Conservation (phyloP, 1,284 basidiomycete genomes). For the Puccinia coronata region DNA sequence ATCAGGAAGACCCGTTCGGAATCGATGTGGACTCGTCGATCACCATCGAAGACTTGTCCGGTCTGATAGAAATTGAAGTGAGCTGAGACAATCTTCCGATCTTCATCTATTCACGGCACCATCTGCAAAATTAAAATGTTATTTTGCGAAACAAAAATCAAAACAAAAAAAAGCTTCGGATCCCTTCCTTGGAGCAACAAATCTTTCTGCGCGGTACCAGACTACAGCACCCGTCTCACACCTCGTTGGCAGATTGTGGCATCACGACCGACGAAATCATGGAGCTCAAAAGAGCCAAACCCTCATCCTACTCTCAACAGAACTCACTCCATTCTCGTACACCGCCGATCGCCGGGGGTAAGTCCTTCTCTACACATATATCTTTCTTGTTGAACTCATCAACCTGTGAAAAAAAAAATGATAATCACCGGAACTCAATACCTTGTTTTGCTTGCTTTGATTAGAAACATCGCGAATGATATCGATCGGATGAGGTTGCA, state of each 20-base stretch:
- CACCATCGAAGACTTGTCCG: conserved; percentile 32
- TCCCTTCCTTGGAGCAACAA: conserved; percentile 32
- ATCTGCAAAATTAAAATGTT: too few species aligned
- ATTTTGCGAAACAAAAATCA: background rate
- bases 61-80: conserved; percentile 39
- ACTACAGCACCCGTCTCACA: conserved; percentile 13
- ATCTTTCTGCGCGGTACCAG: conserved; percentile 31
- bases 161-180: conserved; percentile 14
- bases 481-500: conserved; percentile 87
- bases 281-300: conserved; percentile 33
- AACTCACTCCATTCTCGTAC: background rate
- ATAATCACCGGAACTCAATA: too few species aligned
- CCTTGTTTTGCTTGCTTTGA: too few species aligned
- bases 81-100: background rate
- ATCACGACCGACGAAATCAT: conserved; percentile 44
- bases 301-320: conserved; percentile 15
- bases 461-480: conserved; percentile 62
- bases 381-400: too few species aligned
- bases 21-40: conserved; percentile 37
- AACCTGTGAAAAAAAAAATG: too few species aligned
- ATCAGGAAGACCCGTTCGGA: conserved; percentile 39
- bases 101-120: too few species aligned
- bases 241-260: conserved; percentile 23
- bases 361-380: background rate
- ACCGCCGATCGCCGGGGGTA: conserved; percentile 39